A percentile compares a stretch with the other conserved stretches of the same genome.
phyloP scores from a whole-genome alignment of 2,329 filamentous ascomycete genomes.

The Pezicula radicicola region DNA sequence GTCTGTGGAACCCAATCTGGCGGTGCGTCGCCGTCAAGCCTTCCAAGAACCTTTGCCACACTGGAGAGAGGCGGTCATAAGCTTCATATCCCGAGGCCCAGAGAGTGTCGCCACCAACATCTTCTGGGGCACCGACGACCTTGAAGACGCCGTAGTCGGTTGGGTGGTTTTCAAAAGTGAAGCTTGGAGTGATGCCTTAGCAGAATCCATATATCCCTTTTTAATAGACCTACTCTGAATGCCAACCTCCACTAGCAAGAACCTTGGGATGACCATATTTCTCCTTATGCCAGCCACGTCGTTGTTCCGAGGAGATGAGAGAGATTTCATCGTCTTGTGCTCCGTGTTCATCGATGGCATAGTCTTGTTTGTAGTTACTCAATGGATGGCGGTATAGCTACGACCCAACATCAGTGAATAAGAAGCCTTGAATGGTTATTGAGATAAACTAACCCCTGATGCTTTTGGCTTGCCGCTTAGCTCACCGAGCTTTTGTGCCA shows the following conservation, averaged over 20 bases:
- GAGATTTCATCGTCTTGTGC: constrained; percentile 45
- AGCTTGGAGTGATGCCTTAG: constrained; percentile 16
- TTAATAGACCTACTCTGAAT: constrained; percentile 35
- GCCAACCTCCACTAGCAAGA: constrained; percentile 37
- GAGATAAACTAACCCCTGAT: constrained; percentile 21
- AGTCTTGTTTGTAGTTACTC: constrained; percentile 40
- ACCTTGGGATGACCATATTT: constrained; percentile 27
- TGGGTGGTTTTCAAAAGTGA: constrained; percentile 43
- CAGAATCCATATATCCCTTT: not conserved
- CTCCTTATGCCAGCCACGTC: constrained; percentile 35
- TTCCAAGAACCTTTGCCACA: constrained; percentile 1
- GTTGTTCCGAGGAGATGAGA: constrained; percentile 39
- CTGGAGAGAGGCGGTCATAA: constrained; percentile 4
- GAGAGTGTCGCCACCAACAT: constrained; percentile 42
- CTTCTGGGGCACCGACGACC: constrained; percentile 35
- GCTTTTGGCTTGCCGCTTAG: constrained; percentile 43
- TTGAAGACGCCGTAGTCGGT: constrained; percentile 44
- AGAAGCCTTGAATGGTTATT: too few species aligned
- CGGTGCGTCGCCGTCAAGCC: constrained; percentile 2
- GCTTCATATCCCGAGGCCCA: constrained; percentile 33
- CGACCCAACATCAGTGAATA: too few species aligned
- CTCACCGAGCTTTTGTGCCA: constrained; percentile 45
- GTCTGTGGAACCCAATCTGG: not conserved
- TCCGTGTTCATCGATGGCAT: constrained; percentile 39
- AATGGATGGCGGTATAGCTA: constrained; percentile 44